These are phyloP conservation scores for Amanita rubescens DNA, from an alignment of 768 basidiomycete genomes.

Conservation along the genomic window DNA sequence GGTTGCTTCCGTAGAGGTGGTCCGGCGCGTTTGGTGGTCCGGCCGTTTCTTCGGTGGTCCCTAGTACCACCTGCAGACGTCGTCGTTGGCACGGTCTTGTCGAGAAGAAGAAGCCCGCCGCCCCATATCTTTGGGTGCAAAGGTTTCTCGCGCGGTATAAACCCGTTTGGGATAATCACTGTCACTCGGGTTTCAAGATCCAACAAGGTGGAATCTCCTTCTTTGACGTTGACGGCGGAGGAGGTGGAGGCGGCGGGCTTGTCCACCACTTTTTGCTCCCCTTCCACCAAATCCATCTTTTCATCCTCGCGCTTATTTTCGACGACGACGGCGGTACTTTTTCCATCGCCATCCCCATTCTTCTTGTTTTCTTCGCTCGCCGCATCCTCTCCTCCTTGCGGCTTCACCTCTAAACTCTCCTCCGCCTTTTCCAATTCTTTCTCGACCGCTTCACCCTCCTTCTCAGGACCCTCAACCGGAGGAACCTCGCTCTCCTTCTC, in stretches of 20 bases:
- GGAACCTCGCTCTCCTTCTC: constrained; percentile 9
- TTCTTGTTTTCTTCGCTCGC: constrained; percentile 9
- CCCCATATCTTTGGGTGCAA: constrained; percentile 60
- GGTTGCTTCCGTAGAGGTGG: too few relatives aligned
- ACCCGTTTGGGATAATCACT: constrained; percentile 51
- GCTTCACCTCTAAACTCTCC: too few relatives aligned
- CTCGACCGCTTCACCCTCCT: constrained; percentile 10
- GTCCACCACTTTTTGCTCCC: constrained; percentile 10
- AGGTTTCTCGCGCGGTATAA: constrained; percentile 50
- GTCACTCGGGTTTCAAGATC: constrained; percentile 42
- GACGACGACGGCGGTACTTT: constrained; percentile 10
- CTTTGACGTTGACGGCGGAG: too few relatives aligned
- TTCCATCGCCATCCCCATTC: background rate
- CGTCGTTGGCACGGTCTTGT: constrained; percentile 13
- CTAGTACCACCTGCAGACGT: too few relatives aligned
- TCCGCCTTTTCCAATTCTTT: constrained; percentile 14
- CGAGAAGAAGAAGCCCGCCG: constrained; percentile 48
- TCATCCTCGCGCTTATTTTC: constrained; percentile 8
- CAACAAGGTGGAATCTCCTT: constrained; percentile 17
- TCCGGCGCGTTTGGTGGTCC: too few relatives aligned
- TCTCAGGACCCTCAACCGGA: constrained; percentile 8
- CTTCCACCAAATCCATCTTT: constrained; percentile 10
- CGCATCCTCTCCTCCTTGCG: constrained; percentile 9
- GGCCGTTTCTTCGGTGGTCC: background rate
- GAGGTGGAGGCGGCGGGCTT: constrained; percentile 4